Conservation (phyloP, 2,329 filamentous ascomycete genomes). For the Pseudogymnoascus sp. region DNA sequence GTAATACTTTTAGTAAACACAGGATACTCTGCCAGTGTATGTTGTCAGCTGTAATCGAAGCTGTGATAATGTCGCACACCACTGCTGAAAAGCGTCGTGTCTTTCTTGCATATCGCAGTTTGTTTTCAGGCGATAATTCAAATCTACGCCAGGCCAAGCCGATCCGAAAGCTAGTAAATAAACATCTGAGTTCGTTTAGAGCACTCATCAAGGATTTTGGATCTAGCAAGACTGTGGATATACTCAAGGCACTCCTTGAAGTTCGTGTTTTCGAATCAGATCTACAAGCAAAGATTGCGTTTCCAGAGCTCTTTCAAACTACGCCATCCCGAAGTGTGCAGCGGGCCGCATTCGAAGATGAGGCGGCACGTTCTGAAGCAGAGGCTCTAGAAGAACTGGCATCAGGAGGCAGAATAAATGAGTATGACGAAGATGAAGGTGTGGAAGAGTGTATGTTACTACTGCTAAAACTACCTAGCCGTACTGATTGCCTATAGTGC, state of each 20-base stretch:
- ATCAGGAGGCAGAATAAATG: not conserved
- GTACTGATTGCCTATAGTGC: not conserved
- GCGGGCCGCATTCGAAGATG: slow-evolving; percentile 27
- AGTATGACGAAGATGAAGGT: not conserved
- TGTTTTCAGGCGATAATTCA: not conserved
- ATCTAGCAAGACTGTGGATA: slow-evolving; percentile 18
- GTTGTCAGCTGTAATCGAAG: not conserved
- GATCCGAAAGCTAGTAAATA: slow-evolving; percentile 21
- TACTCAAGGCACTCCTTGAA: slow-evolving; percentile 23
- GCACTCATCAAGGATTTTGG: slow-evolving; percentile 19
- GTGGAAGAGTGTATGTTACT: not conserved
- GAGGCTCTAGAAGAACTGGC: slow-evolving; percentile 26
- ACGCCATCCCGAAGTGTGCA: slow-evolving; percentile 23
- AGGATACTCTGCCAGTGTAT: not conserved
- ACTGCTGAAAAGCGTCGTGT: not conserved
- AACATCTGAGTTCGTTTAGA: slow-evolving; percentile 13
- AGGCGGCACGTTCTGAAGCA: slow-evolving; percentile 24
- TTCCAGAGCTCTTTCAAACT: slow-evolving; percentile 29
- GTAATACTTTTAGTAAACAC: not conserved
- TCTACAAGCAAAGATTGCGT: slow-evolving; percentile 28
- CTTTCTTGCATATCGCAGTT: not conserved
- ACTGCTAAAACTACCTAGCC: not conserved
- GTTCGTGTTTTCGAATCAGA: slow-evolving; percentile 29
- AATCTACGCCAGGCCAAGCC: not conserved
- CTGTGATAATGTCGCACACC: not conserved